Conservation (phyloP, 495 filamentous ascomycete genomes). For the Melanomma pulvis-pyrius region DNA sequence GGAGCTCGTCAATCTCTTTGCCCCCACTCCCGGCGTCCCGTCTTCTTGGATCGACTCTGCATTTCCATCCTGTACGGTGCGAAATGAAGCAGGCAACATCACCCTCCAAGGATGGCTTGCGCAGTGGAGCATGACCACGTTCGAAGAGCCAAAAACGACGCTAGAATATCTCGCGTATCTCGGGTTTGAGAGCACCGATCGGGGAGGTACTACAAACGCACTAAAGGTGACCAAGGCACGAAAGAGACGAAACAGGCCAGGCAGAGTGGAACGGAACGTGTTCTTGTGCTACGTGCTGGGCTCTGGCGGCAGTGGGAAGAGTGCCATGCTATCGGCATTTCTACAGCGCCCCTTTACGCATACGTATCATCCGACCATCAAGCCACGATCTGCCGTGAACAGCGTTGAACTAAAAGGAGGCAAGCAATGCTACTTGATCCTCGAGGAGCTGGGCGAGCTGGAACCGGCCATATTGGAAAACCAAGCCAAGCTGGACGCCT, state of each 20-base stretch:
- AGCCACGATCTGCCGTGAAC: slow-evolving; percentile 89
- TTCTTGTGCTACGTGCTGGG: slow-evolving; percentile 94
- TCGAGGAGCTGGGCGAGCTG: slow-evolving; percentile 93
- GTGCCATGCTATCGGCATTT: slow-evolving; percentile 84
- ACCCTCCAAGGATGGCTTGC: slow-evolving; percentile 97
- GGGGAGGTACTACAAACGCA: slow-evolving; percentile 73
- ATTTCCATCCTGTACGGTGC: slow-evolving; percentile 91
- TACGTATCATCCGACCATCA: slow-evolving; percentile 92
- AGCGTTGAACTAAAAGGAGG: slow-evolving; percentile 94
- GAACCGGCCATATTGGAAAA: slow-evolving; percentile 94
- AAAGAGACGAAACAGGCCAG: slow-evolving; percentile 76
- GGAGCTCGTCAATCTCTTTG: slow-evolving; percentile 84
- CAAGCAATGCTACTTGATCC: slow-evolving; percentile 93
- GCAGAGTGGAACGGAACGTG: slow-evolving; percentile 91
- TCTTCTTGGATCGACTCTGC: slow-evolving; percentile 79
- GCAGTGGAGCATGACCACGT: slow-evolving; percentile 99
- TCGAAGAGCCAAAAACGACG: slow-evolving; percentile 90
- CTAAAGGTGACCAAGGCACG: slow-evolving; percentile 90
- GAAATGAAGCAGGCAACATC: slow-evolving; percentile 92
- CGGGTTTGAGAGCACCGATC: slow-evolving; percentile 71
- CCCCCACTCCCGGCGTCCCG: slow-evolving; percentile 88
- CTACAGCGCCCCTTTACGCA: slow-evolving; percentile 82
- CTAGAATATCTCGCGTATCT: slow-evolving; percentile 94
- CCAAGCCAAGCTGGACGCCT: slow-evolving; percentile 83
- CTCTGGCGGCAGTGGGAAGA: slow-evolving; percentile 80